These are phyloP conservation scores for Aspergillus panamensis DNA, from an alignment of 495 filamentous ascomycete species.

Conservation along the genomic window DNA sequence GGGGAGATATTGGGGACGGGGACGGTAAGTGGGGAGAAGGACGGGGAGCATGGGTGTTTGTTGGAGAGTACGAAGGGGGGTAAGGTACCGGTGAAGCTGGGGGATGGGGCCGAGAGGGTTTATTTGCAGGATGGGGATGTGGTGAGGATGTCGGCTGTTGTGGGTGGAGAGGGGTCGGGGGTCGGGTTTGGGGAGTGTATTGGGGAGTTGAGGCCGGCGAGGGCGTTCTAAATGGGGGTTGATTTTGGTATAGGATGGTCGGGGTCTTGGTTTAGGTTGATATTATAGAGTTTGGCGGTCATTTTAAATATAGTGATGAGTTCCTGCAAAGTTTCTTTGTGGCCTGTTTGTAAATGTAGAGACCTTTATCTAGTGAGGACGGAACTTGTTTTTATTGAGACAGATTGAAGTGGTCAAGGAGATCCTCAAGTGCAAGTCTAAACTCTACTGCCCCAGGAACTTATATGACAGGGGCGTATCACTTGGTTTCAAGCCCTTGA, in stretches of 20 bases:
- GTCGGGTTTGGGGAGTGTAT: constrained; percentile 67
- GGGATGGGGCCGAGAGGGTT: constrained; percentile 53
- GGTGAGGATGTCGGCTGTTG: constrained; percentile 62
- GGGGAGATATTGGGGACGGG: constrained; percentile 82
- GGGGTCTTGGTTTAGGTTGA: too few species aligned
- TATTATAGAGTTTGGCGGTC: too few species aligned
- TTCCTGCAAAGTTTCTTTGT: too few species aligned
- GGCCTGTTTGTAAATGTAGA: too few species aligned
- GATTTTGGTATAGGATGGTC: too few species aligned
- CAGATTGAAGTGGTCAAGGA: too few species aligned
- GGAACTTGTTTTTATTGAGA: too few species aligned
- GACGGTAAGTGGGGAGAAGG: constrained; percentile 67
- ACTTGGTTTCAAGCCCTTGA: constrained; percentile 33
- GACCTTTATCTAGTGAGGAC: too few species aligned
- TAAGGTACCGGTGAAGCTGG: constrained; percentile 56
- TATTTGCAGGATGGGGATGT: constrained; percentile 78
- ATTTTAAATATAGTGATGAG: too few species aligned
- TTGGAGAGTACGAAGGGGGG: constrained; percentile 66
- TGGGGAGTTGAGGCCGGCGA: constrained; percentile 46
- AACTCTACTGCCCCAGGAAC: constrained; percentile 24
- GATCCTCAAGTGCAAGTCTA: too few species aligned
- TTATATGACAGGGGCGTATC: constrained; percentile 37
- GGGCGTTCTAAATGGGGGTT: not conserved
- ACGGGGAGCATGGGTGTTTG: constrained; percentile 59
- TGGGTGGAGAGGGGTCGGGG: constrained; percentile 45